A percentile compares a stretch with the other conserved stretches of the same genome.
phyloP scores from a whole-genome alignment of 1,139 yeast genomes.

The Petasospora fabianii region DNA sequence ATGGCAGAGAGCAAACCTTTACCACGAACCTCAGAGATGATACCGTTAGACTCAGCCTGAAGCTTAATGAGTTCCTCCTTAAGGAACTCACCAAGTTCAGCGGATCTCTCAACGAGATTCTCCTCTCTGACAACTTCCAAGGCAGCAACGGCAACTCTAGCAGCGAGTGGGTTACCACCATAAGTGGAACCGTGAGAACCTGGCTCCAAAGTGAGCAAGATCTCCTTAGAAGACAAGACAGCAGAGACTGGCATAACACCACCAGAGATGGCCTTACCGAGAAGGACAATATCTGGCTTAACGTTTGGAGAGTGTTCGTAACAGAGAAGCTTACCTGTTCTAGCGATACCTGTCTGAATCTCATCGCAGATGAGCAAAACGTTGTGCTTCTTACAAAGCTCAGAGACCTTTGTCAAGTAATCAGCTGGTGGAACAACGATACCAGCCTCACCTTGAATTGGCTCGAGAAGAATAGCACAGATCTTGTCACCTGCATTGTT shows the following conservation, averaged over 20 bases:
- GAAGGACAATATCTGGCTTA: constrained; percentile 77
- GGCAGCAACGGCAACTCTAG: constrained; percentile 93
- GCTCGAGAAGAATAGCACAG: constrained; percentile 90
- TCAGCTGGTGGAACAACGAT: constrained; percentile 89
- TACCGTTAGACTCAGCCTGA: constrained; percentile 58
- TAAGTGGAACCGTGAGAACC: constrained; percentile 98
- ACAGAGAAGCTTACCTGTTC: constrained; percentile 93
- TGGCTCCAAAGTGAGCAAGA: constrained; percentile 87
- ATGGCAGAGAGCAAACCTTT: constrained; percentile 86
- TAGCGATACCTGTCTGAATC: constrained; percentile 95
- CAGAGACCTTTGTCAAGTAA: constrained; percentile 70
- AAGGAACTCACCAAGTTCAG: constrained; percentile 65
- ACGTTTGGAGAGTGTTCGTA: constrained; percentile 80
- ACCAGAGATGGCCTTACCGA: constrained; percentile 95
- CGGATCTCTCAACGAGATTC: constrained; percentile 76
- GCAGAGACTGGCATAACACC: constrained; percentile 94
- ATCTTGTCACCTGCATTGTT: constrained; percentile 82
- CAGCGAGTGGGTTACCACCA: constrained; percentile 97
- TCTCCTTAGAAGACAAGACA: constrained; percentile 80
- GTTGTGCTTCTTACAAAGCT: constrained; percentile 77
- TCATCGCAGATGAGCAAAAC: constrained; percentile 91
- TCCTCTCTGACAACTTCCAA: constrained; percentile 87
- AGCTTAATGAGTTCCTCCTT: constrained; percentile 63
- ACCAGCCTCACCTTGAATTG: constrained; percentile 99
- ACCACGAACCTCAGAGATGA: constrained; percentile 90